These are phyloP conservation scores for Prinsepia uniflora DNA, from an alignment of 306 rosid species.

Conservation along the genomic window DNA sequence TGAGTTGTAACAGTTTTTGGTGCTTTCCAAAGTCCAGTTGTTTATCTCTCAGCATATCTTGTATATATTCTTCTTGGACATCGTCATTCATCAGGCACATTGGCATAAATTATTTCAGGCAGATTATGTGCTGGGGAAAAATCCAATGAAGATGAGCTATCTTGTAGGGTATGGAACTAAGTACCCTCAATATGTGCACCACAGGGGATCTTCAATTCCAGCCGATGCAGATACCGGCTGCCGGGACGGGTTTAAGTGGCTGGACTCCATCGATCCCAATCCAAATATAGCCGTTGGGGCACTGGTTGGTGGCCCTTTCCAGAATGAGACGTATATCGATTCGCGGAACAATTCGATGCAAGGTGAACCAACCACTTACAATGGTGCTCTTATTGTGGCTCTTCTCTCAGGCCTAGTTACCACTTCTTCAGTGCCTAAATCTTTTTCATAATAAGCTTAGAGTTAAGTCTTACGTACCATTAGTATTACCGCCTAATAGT, in stretches of 20 bases:
- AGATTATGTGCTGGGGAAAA: constrained; percentile 54
- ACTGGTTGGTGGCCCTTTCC: constrained; percentile 64
- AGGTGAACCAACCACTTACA: constrained; percentile 57
- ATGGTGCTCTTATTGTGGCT: constrained; percentile 55
- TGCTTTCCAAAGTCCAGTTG: not conserved
- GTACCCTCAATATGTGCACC: constrained; percentile 57
- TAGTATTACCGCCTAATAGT: too few species aligned
- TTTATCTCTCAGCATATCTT: not conserved
- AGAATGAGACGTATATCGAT: constrained; percentile 58
- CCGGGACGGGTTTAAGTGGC: constrained; percentile 57
- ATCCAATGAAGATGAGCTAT: constrained; percentile 59
- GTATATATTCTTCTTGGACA: not conserved
- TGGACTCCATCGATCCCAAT: constrained; percentile 36
- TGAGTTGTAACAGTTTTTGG: too few species aligned
- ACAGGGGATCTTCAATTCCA: constrained; percentile 73
- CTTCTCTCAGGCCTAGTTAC: constrained; percentile 59
- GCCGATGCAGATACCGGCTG: constrained; percentile 50
- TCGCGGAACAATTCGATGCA: constrained; percentile 54
- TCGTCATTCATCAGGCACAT: not conserved
- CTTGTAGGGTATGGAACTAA: constrained; percentile 53
- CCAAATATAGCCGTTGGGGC: constrained; percentile 69
- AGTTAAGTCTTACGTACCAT: too few species aligned
- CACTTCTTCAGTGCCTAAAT: constrained; percentile 35
- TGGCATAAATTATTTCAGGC: constrained; percentile 33
- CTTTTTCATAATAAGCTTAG: constrained; percentile 22